Conservation (phyloP, 306 rosid genomes). For the Notholithocarpus densiflorus region DNA sequence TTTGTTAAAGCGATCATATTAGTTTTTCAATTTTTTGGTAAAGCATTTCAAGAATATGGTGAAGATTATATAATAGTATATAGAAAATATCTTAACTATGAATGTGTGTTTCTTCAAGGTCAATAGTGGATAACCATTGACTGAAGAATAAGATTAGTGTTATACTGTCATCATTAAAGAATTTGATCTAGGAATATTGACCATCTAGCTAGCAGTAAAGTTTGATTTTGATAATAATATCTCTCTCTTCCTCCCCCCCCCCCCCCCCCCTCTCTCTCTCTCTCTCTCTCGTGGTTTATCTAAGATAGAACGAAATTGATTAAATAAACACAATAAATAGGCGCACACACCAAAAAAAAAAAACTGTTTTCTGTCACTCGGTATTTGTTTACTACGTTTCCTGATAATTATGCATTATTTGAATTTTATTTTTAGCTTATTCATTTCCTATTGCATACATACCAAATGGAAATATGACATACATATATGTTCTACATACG, state of each 20-base stretch:
- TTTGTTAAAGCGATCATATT: background rate
- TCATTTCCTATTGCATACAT: background rate
- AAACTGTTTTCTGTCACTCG: background rate
- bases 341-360: background rate
- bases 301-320: background rate
- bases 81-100: background rate
- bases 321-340: background rate
- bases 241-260: background rate
- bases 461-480: background rate
- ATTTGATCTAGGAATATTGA: background rate
- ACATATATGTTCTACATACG: background rate
- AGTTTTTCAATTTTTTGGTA: background rate
- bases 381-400: background rate
- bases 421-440: background rate
- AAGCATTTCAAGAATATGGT: background rate
- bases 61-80: conserved; percentile 13
- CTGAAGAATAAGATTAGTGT: conserved; percentile 14
- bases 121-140: conserved; percentile 24
- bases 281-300: background rate
- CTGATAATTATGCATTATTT: background rate
- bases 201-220: conserved; percentile 1
- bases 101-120: background rate
- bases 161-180: conserved; percentile 38
- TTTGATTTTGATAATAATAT: conserved; percentile 14
- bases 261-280: background rate